Evolutionary conservation across 2,329 filamentous ascomycete genomes (phyloP), one percentile per base, ranked within the genome.

Genomic region (Alternaria atra): DNA sequence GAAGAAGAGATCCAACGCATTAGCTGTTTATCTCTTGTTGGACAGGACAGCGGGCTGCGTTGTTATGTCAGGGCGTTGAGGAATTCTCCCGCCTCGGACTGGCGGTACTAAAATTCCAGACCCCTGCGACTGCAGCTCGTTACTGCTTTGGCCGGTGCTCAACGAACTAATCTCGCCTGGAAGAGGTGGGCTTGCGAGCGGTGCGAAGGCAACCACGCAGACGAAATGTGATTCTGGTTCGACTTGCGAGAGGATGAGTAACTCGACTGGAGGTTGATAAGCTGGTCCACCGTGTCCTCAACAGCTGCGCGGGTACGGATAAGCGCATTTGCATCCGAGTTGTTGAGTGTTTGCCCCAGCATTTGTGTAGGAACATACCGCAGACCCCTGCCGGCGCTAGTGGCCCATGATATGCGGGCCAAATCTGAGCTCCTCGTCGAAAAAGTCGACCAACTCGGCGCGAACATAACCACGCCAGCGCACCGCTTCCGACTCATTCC

Each of bases 1-100:
- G 64, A 61, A 67, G 57, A 57, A 35, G 56, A 47, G 60, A 56
- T 67, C 69, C 74, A 73, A 73, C 69, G 71, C 75, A 75, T 74
- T 71, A 70, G 69, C 69, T 66, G 70, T 67, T 69, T 73, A 74
- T 75, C 68, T 63, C 66, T 71, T 63, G 66, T 61, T 66, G 62
- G 64, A 68, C 55, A 67, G 64, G 20, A 42, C 62, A 65, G 63
- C 63, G 55, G 59, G 60, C 46, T 55, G 60, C 56, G 64, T 55
- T 57, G 59, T 44, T 62, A 44, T 60, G 27, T 42, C 50, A 29
- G 61, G 62, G 60, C 71, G 74, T 77, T 75, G 73, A 77, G 75
- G 66, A 74, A 67, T 71, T 73, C 62, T 66, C 65, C 66, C 68
- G 66, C 61, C 66, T 65, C 63, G 68, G 64, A 58, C 68, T 59